Base-by-base conservation (phyloP, 495 filamentous ascomycete species). In the Amniculicola lignicola region DNA sequence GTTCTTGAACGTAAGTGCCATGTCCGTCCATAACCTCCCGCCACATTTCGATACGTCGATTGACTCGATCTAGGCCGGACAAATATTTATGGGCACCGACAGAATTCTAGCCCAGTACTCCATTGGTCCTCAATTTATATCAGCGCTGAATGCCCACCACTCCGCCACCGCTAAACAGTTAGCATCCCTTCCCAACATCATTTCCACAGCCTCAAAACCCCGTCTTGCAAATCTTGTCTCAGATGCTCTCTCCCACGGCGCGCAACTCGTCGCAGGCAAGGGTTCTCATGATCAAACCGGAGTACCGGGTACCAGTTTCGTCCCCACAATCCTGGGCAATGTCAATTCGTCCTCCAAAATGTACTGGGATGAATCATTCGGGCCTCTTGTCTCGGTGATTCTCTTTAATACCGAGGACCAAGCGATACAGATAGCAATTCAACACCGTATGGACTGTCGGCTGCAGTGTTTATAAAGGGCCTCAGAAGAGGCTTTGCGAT, bases 11-110 rank as follows among this genome's bases (percentile, higher is more conserved):
- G 74, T 54, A 24, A 40, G 41, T 37, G 12, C 27, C 27, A 35
- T 28, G 5, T 5, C 7, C n/a, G 23, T 33, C 4, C 21, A 4
- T 7, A 31, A 9, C 2, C 7, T 24, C 36, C 29, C 29, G 29
- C n/a, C 9, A n/a, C 7, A 33, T 7, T n/a, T 33, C 29, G 29
- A 33, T 33, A 33, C 22, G 12, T 39, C 29, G 21, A 24, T 29
- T 54, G 16, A 53, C 38, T 12, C 3, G 37, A 4, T 38, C 23
- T 37, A 63, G 35, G 29, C 80, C 19, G 90, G 90, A 1, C 90
- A 96, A 74, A 81, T 93, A 44, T 96, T 90, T 74, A 92, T 96
- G 90, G 79, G 82, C 2, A 95, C 89, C 1, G 90, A 95, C 72
- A 82, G 85, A 25, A 87, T 96, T 66, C 70, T 95, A 18, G 87